A percentile compares a stretch with the other conserved stretches of the same genome.
These are phyloP conservation scores for Metrosideros polymorpha DNA, from an alignment of 441 rosid species.

Conservation along the genomic window DNA sequence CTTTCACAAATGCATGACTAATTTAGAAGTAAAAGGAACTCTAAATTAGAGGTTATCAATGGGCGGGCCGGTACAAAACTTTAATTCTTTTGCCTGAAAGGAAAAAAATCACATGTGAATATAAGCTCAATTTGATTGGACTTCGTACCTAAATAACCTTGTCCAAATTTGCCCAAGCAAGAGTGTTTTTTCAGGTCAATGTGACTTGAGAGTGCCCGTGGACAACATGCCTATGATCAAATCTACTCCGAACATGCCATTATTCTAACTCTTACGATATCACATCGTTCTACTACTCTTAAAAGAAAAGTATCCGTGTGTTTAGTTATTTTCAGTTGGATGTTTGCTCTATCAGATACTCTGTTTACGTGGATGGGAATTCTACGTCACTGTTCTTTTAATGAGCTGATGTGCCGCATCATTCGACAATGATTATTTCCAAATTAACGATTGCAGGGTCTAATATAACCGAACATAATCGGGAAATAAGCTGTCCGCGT, in stretches of 20 bases:
- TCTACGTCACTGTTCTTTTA: neutral
- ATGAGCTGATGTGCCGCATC: neutral
- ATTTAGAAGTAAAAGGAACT: neutral
- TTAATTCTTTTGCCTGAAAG: neutral
- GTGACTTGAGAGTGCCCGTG: neutral
- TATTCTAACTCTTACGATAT: neutral
- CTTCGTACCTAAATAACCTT: neutral
- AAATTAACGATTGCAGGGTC: neutral
- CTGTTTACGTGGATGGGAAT: neutral
- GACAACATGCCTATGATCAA: neutral
- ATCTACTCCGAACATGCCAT: neutral
- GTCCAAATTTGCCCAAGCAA: neutral
- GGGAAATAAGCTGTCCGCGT: neutral
- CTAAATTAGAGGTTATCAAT: neutral
- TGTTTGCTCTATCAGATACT: neutral
- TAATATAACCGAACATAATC: neutral
- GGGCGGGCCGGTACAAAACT: accelerated
- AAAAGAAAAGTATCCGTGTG: neutral
- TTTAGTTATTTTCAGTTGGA: neutral
- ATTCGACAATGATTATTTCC: neutral
- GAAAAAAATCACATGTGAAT: neutral
- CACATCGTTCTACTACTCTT: neutral
- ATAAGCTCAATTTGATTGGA: neutral
- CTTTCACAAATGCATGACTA: neutral
- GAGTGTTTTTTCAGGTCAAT: too few relatives aligned